Conservation (phyloP, 371 early-diverging fungal species). For the Circinella umbellata region DNA sequence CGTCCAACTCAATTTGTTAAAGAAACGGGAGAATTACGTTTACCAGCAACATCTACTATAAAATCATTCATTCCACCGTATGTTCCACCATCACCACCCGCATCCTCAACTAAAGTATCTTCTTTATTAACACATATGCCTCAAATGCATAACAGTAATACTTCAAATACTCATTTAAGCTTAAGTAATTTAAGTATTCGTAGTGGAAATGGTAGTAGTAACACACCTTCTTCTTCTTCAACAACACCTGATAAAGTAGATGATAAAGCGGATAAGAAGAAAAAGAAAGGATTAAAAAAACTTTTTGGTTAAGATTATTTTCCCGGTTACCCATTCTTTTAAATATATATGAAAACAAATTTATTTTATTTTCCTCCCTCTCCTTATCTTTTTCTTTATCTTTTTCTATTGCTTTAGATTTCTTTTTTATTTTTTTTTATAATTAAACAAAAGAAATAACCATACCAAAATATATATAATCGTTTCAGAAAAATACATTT, state of each 20-base stretch:
- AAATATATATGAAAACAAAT: no score
- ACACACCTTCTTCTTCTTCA: neutral
- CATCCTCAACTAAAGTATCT: slow-evolving; percentile 18
- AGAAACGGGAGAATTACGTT: slow-evolving; percentile 50
- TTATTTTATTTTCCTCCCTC: no score
- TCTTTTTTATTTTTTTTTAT: no score
- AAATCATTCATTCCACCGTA: slow-evolving; percentile 43
- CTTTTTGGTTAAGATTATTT: slow-evolving; percentile 32
- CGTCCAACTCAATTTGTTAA: slow-evolving; percentile 80
- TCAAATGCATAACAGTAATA: slow-evolving; percentile 19
- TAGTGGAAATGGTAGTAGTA: slow-evolving; percentile 9
- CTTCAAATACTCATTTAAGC: slow-evolving; percentile 34
- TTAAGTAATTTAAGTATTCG: slow-evolving; percentile 30
- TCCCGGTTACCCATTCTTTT: neutral
- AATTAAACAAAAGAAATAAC: no score
- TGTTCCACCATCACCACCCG: slow-evolving; percentile 37
- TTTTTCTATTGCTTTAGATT: no score
- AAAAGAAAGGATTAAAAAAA: slow-evolving; percentile 48
- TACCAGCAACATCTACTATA: slow-evolving; percentile 37
- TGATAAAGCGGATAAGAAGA: slow-evolving; percentile 44
- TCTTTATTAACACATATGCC: slow-evolving; percentile 27
- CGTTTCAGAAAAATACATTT: slow-evolving; percentile 6
- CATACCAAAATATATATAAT: no score
- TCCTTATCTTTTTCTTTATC: no score
- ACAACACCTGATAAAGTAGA: slow-evolving; percentile 8